Conservation (phyloP, 169 alveolate species). For the Plasmodium malariae region DNA sequence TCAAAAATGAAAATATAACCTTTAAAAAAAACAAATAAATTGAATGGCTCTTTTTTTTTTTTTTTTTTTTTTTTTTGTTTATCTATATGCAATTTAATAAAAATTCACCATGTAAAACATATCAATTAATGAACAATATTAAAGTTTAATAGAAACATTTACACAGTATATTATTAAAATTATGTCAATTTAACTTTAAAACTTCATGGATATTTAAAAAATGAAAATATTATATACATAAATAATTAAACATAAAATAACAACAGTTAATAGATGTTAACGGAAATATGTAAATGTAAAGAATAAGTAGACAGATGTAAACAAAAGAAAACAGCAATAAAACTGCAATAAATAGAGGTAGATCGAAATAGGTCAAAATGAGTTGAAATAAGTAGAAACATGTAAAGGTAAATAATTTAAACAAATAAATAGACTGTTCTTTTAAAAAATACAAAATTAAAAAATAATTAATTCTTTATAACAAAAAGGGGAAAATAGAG, state of each 20-base stretch:
- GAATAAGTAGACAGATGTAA: too few species aligned
- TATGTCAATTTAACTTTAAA: too few species aligned
- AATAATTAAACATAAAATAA: too few species aligned
- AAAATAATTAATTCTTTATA: conserved; percentile 25
- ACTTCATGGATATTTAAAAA: too few species aligned
- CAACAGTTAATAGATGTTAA: too few species aligned
- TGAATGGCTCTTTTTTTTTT: not conserved
- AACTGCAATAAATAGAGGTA: not conserved
- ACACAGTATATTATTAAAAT: not conserved
- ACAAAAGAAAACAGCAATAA: conserved; percentile 11
- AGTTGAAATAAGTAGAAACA: not conserved
- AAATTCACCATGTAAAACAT: conserved; percentile 12
- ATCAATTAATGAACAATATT: not conserved
- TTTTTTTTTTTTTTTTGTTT: too few species aligned
- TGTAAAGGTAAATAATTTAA: conserved; percentile 2
- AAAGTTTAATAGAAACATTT: not conserved
- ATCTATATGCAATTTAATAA: not conserved
- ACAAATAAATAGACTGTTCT: conserved; percentile 11
- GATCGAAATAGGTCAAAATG: too few species aligned
- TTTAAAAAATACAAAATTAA: conserved; percentile 17
- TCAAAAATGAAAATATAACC: conserved; percentile 1
- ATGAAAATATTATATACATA: too few species aligned
- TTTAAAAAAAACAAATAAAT: conserved; percentile 25
- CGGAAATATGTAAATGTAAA: too few species aligned
- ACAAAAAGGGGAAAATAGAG: not conserved